Conservation (phyloP, 495 filamentous ascomycete species). For the Entonaema liquescens region DNA sequence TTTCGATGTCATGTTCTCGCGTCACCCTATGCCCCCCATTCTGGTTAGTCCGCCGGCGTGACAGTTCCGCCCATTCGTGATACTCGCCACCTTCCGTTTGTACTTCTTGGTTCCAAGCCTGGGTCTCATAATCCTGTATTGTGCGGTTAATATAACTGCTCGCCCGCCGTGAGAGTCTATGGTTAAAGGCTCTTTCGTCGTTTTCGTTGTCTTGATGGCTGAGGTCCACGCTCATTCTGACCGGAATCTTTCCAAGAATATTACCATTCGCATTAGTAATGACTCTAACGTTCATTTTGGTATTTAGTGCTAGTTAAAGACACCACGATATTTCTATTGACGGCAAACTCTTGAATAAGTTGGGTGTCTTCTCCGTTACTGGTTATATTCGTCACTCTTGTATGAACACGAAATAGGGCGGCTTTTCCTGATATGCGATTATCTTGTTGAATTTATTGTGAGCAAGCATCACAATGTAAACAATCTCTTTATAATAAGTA, state of each 20-base stretch:
- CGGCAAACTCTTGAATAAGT: neutral
- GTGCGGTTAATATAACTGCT: neutral
- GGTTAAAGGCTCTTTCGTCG: neutral
- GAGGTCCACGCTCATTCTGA: conserved; percentile 4
- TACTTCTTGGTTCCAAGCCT: neutral
- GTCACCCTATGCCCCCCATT: neutral
- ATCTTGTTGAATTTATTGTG: neutral
- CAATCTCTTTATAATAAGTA: neutral
- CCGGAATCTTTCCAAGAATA: conserved; percentile 33
- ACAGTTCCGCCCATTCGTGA: neutral
- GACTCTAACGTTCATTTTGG: conserved; percentile 22
- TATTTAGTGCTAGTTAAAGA: neutral
- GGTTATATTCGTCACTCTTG: neutral
- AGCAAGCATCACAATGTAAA: neutral
- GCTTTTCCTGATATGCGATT: neutral
- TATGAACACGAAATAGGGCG: neutral
- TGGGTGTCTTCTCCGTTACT: neutral
- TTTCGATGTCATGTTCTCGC: neutral
- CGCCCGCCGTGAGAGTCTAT: neutral
- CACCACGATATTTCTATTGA: neutral
- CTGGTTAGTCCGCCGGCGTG: neutral
- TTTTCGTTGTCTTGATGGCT: neutral
- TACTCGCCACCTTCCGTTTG: neutral
- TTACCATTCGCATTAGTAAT: conserved; percentile 20
- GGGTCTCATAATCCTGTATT: neutral